A percentile compares a stretch with the other conserved stretches of the same genome.
Evolutionary conservation across 495 filamentous ascomycete species (phyloP).

Genomic region (Usnea hakonensis): DNA sequence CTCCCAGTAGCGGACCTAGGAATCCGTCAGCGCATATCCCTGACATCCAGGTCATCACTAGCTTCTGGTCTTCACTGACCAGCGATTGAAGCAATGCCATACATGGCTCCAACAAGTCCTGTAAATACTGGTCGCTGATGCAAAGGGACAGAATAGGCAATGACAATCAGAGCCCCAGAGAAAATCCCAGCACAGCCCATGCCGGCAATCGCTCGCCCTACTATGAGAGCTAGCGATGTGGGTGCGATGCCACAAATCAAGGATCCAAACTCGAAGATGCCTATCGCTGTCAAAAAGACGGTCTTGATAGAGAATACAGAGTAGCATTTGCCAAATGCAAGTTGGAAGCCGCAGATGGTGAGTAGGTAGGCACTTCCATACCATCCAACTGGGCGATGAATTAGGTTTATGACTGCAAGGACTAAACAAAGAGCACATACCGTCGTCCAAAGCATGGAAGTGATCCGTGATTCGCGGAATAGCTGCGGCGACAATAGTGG

Average conservation of each 20-base stretch:
- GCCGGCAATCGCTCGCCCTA: slow-evolving; percentile 70
- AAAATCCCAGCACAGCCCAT: slow-evolving; percentile 67
- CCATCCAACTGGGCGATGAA: no score
- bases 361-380: no score
- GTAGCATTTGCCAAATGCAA: slow-evolving; percentile 58
- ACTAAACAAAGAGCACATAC: no score
- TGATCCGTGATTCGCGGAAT: not conserved
- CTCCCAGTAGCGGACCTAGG: slow-evolving; percentile 57
- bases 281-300: slow-evolving; percentile 51
- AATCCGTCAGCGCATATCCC: no score
- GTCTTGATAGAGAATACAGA: slow-evolving; percentile 51
- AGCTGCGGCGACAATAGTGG: not conserved
- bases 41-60: slow-evolving; percentile 21
- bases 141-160: slow-evolving; percentile 58
- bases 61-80: not conserved
- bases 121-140: slow-evolving; percentile 57
- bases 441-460: slow-evolving; percentile 4
- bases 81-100: slow-evolving; percentile 51
- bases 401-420: no score
- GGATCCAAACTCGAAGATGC: slow-evolving; percentile 63
- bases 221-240: slow-evolving; percentile 55
- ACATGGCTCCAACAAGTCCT: slow-evolving; percentile 62
- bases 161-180: slow-evolving; percentile 63
- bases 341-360: slow-evolving; percentile 39
- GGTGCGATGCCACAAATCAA: slow-evolving; percentile 63